These are phyloP conservation scores for Annulohypoxylon maeteangense DNA, from an alignment of 495 filamentous ascomycete genomes.

Conservation along the genomic window DNA sequence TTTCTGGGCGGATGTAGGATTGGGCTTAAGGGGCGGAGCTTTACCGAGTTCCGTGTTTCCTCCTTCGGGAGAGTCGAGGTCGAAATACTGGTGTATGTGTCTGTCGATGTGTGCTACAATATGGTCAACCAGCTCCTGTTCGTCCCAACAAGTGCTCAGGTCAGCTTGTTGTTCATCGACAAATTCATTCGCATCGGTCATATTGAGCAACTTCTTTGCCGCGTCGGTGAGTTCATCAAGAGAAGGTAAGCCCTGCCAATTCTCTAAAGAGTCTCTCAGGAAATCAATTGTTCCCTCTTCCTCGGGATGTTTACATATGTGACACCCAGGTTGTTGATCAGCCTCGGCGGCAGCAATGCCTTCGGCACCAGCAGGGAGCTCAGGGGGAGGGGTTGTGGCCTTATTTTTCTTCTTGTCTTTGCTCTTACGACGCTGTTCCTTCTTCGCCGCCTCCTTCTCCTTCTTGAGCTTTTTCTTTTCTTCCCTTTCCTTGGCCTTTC, in stretches of 20 bases:
- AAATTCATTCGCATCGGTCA: constrained; percentile 2
- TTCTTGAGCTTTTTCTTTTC: constrained; percentile 40
- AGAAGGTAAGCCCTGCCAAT: constrained; percentile 27
- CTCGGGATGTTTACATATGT: constrained; percentile 29
- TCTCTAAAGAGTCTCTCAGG: constrained; percentile 15
- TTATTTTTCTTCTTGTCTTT: constrained; percentile 28
- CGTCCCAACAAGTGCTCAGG: background rate
- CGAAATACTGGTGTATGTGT: constrained; percentile 28
- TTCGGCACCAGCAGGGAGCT: constrained; percentile 12
- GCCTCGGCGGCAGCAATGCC: constrained; percentile 11
- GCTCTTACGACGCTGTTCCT: constrained; percentile 38
- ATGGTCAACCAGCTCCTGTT: constrained; percentile 33
- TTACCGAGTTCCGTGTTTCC: constrained; percentile 2
- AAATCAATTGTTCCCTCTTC: constrained; percentile 23
- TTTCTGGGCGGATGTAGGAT: background rate
- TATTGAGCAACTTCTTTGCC: constrained; percentile 25
- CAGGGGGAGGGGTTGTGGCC: constrained; percentile 16
- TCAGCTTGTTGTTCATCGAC: background rate
- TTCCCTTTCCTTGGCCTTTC: constrained; percentile 37
- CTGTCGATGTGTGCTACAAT: constrained; percentile 29
- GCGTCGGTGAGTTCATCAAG: constrained; percentile 22
- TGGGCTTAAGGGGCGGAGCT: background rate
- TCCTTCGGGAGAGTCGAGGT: background rate
- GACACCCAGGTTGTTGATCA: constrained; percentile 22
- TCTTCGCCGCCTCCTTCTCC: constrained; percentile 25